Conservation (phyloP, 371 early-diverging fungal genomes). For the Syncephalastrum monosporum region DNA sequence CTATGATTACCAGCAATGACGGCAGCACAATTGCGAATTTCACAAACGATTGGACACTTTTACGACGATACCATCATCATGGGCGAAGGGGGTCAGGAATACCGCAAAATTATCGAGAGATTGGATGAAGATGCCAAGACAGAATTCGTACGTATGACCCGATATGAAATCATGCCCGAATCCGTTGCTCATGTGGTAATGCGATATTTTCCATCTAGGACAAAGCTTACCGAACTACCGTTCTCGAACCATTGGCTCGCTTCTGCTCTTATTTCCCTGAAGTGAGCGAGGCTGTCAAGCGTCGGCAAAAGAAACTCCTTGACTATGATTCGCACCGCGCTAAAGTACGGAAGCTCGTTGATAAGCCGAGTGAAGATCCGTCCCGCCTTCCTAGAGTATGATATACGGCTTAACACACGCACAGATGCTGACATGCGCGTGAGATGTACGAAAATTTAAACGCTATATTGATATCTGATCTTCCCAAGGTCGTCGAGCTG, state of each 20-base stretch:
- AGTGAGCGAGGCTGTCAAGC: constrained; percentile 87
- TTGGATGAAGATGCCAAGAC: constrained; percentile 80
- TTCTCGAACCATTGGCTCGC: constrained; percentile 86
- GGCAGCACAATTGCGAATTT: constrained; percentile 77
- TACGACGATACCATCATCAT: constrained; percentile 56
- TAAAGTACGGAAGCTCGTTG: constrained; percentile 76
- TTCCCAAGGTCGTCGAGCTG: constrained; percentile 87
- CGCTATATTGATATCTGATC: constrained; percentile 74
- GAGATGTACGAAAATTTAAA: constrained; percentile 85
- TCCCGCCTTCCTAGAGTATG: constrained; percentile 58
- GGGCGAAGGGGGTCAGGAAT: constrained; percentile 54
- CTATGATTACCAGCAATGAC: constrained; percentile 65
- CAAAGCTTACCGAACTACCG: constrained; percentile 76
- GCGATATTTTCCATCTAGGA: constrained; percentile 51
- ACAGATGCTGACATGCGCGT: constrained; percentile 39
- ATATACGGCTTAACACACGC: neutral
- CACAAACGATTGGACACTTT: constrained; percentile 74
- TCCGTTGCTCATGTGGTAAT: neutral
- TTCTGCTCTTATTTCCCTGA: constrained; percentile 89
- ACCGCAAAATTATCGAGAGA: constrained; percentile 72
- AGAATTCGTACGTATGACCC: constrained; percentile 55
- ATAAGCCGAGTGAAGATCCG: constrained; percentile 80
- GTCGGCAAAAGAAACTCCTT: constrained; percentile 81
- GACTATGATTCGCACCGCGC: constrained; percentile 85
- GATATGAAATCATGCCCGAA: neutral